These are phyloP conservation scores for Knufia petricola DNA, from an alignment of 2,329 filamentous ascomycete genomes.

Conservation along the genomic window DNA sequence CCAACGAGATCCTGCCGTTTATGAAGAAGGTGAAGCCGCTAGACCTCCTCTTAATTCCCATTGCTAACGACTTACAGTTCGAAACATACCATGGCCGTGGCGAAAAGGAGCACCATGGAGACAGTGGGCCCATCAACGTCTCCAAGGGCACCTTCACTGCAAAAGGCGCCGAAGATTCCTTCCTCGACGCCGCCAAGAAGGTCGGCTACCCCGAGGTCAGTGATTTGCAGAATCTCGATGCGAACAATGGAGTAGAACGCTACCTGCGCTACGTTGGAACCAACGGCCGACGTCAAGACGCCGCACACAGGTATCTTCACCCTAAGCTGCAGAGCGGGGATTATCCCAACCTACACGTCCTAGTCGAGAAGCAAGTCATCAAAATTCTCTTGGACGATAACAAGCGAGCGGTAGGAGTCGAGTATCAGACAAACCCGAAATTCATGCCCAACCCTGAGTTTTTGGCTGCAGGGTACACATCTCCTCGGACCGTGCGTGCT, in stretches of 20 bases:
- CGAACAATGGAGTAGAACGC: slow-evolving; percentile 34
- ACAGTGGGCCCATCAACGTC: slow-evolving; percentile 47
- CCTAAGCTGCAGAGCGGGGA: slow-evolving; percentile 40
- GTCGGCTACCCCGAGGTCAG: slow-evolving; percentile 44
- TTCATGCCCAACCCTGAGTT: slow-evolving; percentile 25
- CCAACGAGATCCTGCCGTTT: slow-evolving; percentile 36
- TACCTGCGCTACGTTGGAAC: slow-evolving; percentile 42
- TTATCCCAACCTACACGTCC: slow-evolving; percentile 50
- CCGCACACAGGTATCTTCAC: slow-evolving; percentile 47
- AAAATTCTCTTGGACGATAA: slow-evolving; percentile 46
- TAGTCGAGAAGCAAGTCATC: slow-evolving; percentile 48
- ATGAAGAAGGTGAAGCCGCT: slow-evolving; percentile 38
- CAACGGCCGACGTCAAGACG: slow-evolving; percentile 49
- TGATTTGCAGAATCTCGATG: slow-evolving; percentile 43
- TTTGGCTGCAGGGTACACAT: not conserved
- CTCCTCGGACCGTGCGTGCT: slow-evolving; percentile 35
- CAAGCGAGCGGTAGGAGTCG: slow-evolving; percentile 48
- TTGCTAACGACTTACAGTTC: slow-evolving; percentile 26
- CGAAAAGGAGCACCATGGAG: slow-evolving; percentile 41
- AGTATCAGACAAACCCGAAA: slow-evolving; percentile 43
- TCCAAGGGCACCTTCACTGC: slow-evolving; percentile 41
- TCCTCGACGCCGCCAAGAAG: slow-evolving; percentile 40
- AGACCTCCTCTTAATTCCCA: not conserved
- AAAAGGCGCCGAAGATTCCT: slow-evolving; percentile 36
- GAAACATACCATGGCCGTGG: slow-evolving; percentile 48